These are phyloP conservation scores for Kwoniella dejecticola DNA, from an alignment of 768 basidiomycete genomes.

Conservation along the genomic window DNA sequence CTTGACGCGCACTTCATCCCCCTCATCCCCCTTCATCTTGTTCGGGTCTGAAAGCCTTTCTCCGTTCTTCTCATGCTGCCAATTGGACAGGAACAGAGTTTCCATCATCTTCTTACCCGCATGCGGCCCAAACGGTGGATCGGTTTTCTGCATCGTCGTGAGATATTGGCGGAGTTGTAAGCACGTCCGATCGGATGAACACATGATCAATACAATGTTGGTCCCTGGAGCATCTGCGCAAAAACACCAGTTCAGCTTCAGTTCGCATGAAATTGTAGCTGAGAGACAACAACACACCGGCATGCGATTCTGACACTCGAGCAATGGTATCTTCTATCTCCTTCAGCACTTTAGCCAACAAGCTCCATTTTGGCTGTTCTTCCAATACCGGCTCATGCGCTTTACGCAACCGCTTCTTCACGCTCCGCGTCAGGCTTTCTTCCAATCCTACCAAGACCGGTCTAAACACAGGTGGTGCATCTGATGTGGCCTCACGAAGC, in stretches of 20 bases:
- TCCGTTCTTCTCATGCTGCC: conserved; percentile 49
- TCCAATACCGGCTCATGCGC: conserved; percentile 84
- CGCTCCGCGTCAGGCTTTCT: conserved; percentile 32
- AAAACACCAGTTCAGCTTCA: conserved; percentile 1
- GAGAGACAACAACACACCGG: conserved; percentile 25
- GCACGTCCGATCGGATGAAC: conserved; percentile 74
- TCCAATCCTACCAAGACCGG: conserved; percentile 33
- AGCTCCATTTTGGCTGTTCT: conserved; percentile 90
- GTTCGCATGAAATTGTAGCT: background rate
- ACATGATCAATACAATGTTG: conserved; percentile 85
- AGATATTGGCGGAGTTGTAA: conserved; percentile 78
- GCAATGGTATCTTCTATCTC: conserved; percentile 79
- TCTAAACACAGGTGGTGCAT: conserved; percentile 44
- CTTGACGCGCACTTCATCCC: conserved; percentile 34
- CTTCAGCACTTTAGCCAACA: conserved; percentile 78
- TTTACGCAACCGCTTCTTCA: conserved; percentile 68
- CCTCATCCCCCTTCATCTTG: conserved; percentile 21
- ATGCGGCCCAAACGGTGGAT: conserved; percentile 42
- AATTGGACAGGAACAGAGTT: conserved; percentile 59
- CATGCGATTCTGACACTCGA: conserved; percentile 35
- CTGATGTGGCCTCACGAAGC: conserved; percentile 10
- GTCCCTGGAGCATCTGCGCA: conserved; percentile 60
- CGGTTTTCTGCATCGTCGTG: conserved; percentile 59
- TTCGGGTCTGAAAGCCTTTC: conserved; percentile 33
- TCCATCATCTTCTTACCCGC: conserved; percentile 78